A percentile compares a stretch with the other conserved stretches of the same genome.
These are phyloP conservation scores for Circinella umbellata DNA, from an alignment of 371 early-diverging fungal species.

Conservation along the genomic window DNA sequence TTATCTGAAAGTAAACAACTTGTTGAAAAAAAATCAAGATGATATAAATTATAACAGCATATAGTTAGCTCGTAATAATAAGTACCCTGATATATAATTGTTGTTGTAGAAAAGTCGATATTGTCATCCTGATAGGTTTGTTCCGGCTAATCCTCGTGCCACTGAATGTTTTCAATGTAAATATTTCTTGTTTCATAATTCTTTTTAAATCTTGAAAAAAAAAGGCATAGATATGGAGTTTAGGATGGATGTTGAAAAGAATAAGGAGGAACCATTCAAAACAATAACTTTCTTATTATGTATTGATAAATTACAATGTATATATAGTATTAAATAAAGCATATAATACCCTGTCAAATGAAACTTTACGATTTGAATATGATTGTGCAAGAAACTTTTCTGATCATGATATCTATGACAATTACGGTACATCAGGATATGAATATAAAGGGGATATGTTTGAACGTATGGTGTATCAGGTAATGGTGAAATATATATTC, in stretches of 20 bases:
- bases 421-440: neutral
- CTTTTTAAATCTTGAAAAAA: too few relatives aligned
- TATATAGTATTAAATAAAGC: conserved; percentile 5
- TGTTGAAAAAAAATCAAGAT: neutral
- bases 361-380: conserved; percentile 1
- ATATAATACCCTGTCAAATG: conserved; percentile 2
- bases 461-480: conserved; percentile 60
- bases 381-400: neutral
- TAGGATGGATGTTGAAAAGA: too few relatives aligned
- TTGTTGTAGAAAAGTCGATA: conserved; percentile 37
- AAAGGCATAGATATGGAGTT: too few relatives aligned
- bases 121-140: conserved; percentile 49
- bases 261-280: too few relatives aligned
- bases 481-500: conserved; percentile 16
- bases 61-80: too few relatives aligned
- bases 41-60: neutral
- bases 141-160: conserved; percentile 26
- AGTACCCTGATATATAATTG: too few relatives aligned
- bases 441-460: conserved; percentile 51
- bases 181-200: neutral
- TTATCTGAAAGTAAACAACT: conserved; percentile 19
- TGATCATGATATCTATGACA: conserved; percentile 2
- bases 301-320: neutral
- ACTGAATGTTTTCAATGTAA: conserved; percentile 49
- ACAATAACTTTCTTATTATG: too few relatives aligned